These are phyloP conservation scores for Lipomyces kockii DNA, from an alignment of 805 yeast species.

Conservation along the genomic window DNA sequence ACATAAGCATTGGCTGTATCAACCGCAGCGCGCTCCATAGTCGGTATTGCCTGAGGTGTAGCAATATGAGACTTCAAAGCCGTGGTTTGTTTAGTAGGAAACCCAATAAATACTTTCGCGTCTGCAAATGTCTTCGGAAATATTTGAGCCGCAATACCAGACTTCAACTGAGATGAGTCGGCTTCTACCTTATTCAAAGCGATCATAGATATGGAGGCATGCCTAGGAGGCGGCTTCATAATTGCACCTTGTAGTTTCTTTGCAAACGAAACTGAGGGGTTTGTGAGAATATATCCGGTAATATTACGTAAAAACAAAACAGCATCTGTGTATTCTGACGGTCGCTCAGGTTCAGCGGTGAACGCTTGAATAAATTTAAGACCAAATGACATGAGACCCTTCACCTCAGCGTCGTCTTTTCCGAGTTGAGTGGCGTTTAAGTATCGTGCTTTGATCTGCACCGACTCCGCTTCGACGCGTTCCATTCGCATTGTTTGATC, in stretches of 20 bases:
- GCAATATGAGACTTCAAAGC: slow-evolving; percentile 47
- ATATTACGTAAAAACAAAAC: slow-evolving; percentile 42
- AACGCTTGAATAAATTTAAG: slow-evolving; percentile 31
- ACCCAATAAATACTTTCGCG: slow-evolving; percentile 50
- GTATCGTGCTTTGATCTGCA: slow-evolving; percentile 43
- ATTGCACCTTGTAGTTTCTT: slow-evolving; percentile 46
- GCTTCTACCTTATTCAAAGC: slow-evolving; percentile 41
- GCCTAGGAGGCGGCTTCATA: slow-evolving; percentile 49
- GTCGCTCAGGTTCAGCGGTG: slow-evolving; percentile 40
- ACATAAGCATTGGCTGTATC: slow-evolving; percentile 50
- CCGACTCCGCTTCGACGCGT: slow-evolving; percentile 37
- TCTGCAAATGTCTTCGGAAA: slow-evolving; percentile 46
- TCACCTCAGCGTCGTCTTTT: slow-evolving; percentile 31
- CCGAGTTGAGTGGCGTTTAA: slow-evolving; percentile 47
- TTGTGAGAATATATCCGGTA: slow-evolving; percentile 44
- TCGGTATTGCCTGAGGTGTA: slow-evolving; percentile 49
- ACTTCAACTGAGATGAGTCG: slow-evolving; percentile 42
- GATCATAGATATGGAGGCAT: slow-evolving; percentile 45
- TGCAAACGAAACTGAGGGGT: slow-evolving; percentile 43
- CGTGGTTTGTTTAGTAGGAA: slow-evolving; percentile 51
- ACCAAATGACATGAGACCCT: slow-evolving; percentile 33
- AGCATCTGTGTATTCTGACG: slow-evolving; percentile 43
- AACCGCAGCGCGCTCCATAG: slow-evolving; percentile 51
- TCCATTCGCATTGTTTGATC: slow-evolving; percentile 40
- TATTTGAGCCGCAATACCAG: slow-evolving; percentile 46